A percentile compares a stretch with the other conserved stretches of the same genome.
Conservation (phyloP, 805 yeast genomes). For the Saturnispora silvae region DNA sequence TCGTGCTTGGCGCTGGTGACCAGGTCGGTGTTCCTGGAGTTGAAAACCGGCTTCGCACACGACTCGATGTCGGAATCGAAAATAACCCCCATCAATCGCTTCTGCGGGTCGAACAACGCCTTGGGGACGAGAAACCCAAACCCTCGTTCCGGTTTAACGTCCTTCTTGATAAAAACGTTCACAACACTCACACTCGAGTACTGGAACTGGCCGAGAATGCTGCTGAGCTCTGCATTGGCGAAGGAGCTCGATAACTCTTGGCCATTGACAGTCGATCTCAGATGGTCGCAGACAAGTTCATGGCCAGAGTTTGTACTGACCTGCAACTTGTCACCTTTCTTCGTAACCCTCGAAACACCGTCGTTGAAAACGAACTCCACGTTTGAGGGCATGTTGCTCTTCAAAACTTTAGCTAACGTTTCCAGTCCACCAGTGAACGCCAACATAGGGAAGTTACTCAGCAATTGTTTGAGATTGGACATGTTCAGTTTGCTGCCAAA, state of each 20-base stretch:
- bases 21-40: conserved; percentile 13
- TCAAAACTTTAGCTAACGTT: conserved; percentile 36
- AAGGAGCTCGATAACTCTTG: conserved; percentile 29
- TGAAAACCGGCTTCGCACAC: conserved; percentile 27
- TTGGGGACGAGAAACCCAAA: conserved; percentile 86
- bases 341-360: conserved; percentile 14
- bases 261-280: conserved; percentile 50
- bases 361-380: conserved; percentile 29
- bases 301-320: conserved; percentile 12
- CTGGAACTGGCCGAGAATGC: conserved; percentile 19
- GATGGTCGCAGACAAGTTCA: conserved; percentile 34
- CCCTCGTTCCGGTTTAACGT: conserved; percentile 39
- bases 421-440: conserved; percentile 46
- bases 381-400: conserved; percentile 31
- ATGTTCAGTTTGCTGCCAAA: conserved; percentile 26
- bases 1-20: conserved; percentile 3
- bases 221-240: conserved; percentile 7
- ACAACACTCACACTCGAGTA: conserved; percentile 50
- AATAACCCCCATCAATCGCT: conserved; percentile 70
- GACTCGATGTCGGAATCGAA: conserved; percentile 81
- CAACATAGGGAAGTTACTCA: conserved; percentile 54
- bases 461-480: conserved; percentile 22
- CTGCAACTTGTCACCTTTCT: conserved; percentile 13
- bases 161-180: conserved; percentile 45
- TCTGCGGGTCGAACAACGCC: conserved; percentile 26